phyloP scores from a whole-genome alignment of 495 filamentous ascomycete genomes.

The Aspergillus baeticus region DNA sequence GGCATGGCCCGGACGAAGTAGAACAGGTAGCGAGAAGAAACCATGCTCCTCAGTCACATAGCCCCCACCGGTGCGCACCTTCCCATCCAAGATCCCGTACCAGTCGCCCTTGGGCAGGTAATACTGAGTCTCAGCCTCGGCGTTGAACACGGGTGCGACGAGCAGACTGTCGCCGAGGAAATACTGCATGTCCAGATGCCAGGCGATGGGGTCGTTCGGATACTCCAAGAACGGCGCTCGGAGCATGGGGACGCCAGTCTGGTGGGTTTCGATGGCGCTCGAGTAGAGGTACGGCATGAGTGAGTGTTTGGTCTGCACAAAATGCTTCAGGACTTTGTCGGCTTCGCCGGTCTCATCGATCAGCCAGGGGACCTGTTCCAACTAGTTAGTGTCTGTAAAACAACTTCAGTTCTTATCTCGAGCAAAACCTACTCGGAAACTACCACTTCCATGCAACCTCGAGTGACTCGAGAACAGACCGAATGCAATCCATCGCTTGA shows the following conservation, averaged over 20 bases:
- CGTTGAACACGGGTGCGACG: constrained; percentile 9
- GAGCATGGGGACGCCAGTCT: constrained; percentile 10
- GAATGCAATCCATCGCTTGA: constrained; percentile 14
- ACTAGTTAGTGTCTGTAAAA: background rate
- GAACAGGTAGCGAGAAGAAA: constrained; percentile 10
- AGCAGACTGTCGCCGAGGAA: constrained; percentile 13
- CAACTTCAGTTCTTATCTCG: background rate
- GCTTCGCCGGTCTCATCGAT: constrained; percentile 8
- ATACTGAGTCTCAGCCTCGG: background rate
- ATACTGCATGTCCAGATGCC: constrained; percentile 11
- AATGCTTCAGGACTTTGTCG: constrained; percentile 11
- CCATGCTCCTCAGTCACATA: constrained; percentile 11
- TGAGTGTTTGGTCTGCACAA: constrained; percentile 6
- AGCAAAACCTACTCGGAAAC: constrained; percentile 3
- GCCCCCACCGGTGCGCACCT: constrained; percentile 7
- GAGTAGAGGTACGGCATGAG: constrained; percentile 15
- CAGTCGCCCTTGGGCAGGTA: constrained; percentile 13
- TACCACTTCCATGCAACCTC: constrained; percentile 11
- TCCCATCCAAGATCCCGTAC: constrained; percentile 11
- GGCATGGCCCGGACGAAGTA: constrained; percentile 3
- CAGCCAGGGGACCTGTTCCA: constrained; percentile 9
- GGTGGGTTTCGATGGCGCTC: constrained; percentile 11
- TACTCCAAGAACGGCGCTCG: constrained; percentile 9
- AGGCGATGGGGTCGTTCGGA: constrained; percentile 7
- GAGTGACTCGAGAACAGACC: constrained; percentile 15